Evolutionary conservation across 106 monocot species (phyloP), one percentile per base, ranked within the genome.

Genomic region (Dioscorea alata): DNA sequence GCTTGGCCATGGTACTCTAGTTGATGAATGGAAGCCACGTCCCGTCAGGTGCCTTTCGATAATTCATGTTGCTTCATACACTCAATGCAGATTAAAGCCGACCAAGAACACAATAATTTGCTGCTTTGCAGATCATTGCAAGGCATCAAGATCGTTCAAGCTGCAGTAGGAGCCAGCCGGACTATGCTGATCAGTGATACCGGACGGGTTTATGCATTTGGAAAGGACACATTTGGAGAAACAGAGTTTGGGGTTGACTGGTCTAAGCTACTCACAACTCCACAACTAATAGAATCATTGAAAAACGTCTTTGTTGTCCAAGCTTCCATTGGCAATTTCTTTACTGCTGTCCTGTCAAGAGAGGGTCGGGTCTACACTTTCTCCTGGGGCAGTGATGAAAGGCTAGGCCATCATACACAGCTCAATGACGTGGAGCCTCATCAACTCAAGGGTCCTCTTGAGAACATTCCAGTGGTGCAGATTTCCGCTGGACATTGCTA

Each of bases 401-500:
- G 81, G 60, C 71, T 99, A 10, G 89, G 99, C 0, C 99, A 99
- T 80, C 90, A 88, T 66, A 93, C 99, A 1, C 90, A 99, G 33
- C 79, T 69, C 16, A 85, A 73, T 66, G 93, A 99, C 72, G 51
- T 80, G 21, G 83, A 93, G 74, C 93, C 99, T 9, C 85, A 69
- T 71, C 90, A 64, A 64, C 77, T 99, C 4, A 52, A 74, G 65
- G 93, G 93, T 4, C 68, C 85, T 23, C 93, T 99, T 25, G 90
- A 90, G 72, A 77, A 99, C 64, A 79, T 88, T 48, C 90, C 85
- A 2, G 85, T 99, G 2, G 99, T 99, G 49, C 99, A 99, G 81
- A 99, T 99, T 85, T 93, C 93, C 24, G 99, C 99, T 48, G 99
- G 99, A 14, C 90, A 99, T 74, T 99, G 99, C 71, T 99, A 99